Percentiles rank a stretch among this genome's conserved stretches.
These are phyloP conservation scores for Fraxinus sp. DNA, from an alignment of 305 asterid genomes.

Conservation along the genomic window DNA sequence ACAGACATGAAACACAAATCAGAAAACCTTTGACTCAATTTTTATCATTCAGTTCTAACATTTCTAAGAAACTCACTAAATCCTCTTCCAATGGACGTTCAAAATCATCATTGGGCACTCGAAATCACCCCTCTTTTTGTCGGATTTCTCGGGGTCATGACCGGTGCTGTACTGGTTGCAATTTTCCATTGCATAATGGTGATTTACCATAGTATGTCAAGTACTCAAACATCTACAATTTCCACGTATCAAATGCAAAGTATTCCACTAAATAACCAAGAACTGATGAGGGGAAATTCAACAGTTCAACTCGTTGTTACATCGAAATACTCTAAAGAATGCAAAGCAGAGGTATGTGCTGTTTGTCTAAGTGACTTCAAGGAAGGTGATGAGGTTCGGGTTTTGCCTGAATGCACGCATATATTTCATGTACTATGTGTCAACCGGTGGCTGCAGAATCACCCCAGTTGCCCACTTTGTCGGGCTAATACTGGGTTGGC, in stretches of 20 bases:
- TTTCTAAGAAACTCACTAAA: not conserved
- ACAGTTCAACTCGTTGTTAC: conserved; percentile 16
- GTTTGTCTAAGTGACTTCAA: conserved; percentile 31
- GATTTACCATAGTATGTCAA: not conserved
- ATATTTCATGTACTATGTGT: conserved; percentile 34
- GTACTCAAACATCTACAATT: not conserved
- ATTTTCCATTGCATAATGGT: conserved; percentile 4
- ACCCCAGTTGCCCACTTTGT: conserved; percentile 35
- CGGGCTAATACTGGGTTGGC: conserved; percentile 23
- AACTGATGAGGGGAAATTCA: not conserved
- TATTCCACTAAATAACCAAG: not conserved
- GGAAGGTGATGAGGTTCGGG: conserved; percentile 13
- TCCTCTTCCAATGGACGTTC: not conserved
- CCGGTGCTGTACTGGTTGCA: not conserved
- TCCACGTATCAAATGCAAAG: conserved; percentile 7
- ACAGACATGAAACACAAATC: not conserved
- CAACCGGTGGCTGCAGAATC: conserved; percentile 32
- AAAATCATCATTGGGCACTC: not conserved
- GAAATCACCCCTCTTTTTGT: not conserved
- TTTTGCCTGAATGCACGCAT: conserved; percentile 16
- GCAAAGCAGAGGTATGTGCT: conserved; percentile 29
- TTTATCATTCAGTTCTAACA: not conserved
- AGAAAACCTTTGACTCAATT: not conserved
- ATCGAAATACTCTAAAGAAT: conserved; percentile 9
- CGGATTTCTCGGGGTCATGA: not conserved